A percentile compares a stretch with the other conserved stretches of the same genome.
phyloP scores from a whole-genome alignment of 2,329 filamentous ascomycete species.

The Periconia sp. region DNA sequence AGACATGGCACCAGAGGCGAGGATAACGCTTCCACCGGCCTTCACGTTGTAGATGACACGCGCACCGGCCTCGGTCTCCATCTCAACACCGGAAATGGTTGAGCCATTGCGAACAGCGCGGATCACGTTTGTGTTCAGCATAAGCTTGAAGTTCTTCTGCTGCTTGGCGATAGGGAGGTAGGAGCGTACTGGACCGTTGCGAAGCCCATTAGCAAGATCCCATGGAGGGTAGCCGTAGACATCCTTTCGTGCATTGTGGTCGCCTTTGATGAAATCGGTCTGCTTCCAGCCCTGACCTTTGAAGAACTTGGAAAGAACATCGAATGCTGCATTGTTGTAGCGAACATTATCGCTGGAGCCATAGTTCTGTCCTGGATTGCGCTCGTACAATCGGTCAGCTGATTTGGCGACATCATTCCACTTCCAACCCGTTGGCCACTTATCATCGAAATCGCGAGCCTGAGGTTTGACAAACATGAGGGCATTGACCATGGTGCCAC shows the following conservation, averaged over 20 bases:
- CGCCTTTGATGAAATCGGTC: slow-evolving; percentile 59
- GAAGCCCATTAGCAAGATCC: slow-evolving; percentile 65
- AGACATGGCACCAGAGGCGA: slow-evolving; percentile 68
- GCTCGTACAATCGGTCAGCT: slow-evolving; percentile 65
- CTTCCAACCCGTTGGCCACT: slow-evolving; percentile 73
- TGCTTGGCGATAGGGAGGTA: slow-evolving; percentile 65
- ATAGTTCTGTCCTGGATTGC: slow-evolving; percentile 68
- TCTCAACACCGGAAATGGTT: slow-evolving; percentile 64
- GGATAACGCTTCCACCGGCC: slow-evolving; percentile 62
- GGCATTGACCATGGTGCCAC: slow-evolving; percentile 64
- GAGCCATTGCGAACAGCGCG: slow-evolving; percentile 64
- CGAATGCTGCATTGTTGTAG: slow-evolving; percentile 66
- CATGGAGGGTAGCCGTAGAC: slow-evolving; percentile 64
- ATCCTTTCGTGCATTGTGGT: slow-evolving; percentile 63
- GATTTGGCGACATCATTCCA: slow-evolving; percentile 61
- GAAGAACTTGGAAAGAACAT: slow-evolving; percentile 64
- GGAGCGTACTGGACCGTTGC: slow-evolving; percentile 69
- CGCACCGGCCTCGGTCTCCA: slow-evolving; percentile 49
- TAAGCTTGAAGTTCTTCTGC: slow-evolving; percentile 66
- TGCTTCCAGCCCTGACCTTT: slow-evolving; percentile 62
- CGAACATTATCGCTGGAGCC: slow-evolving; percentile 66
- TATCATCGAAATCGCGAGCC: slow-evolving; percentile 65
- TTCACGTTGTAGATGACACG: slow-evolving; percentile 57
- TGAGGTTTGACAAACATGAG: slow-evolving; percentile 40
- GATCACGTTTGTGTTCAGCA: slow-evolving; percentile 65